A percentile compares a stretch with the other conserved stretches of the same genome.
Conservation (phyloP, 164 flowering plant species). For the Tetrastigma voinierianum region DNA sequence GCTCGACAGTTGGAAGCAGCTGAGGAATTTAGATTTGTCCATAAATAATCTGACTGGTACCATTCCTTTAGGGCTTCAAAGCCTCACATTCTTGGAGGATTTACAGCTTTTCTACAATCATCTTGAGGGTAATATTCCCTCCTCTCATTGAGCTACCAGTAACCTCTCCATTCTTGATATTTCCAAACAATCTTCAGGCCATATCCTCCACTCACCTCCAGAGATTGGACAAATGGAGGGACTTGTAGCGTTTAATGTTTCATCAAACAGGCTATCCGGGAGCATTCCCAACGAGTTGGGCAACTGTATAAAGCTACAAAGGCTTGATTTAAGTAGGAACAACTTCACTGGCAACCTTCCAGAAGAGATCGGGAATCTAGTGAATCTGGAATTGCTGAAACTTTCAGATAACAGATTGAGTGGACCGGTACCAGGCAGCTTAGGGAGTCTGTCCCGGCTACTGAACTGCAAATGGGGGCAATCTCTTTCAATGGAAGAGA, state of each 20-base stretch:
- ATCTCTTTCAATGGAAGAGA: slow-evolving; percentile 40
- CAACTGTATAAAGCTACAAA: slow-evolving; percentile 43
- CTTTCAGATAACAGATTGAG: slow-evolving; percentile 46
- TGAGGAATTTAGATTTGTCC: slow-evolving; percentile 48
- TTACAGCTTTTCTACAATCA: slow-evolving; percentile 50
- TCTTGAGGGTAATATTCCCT: slow-evolving; percentile 41
- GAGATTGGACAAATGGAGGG: slow-evolving; percentile 40
- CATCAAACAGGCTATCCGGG: slow-evolving; percentile 46
- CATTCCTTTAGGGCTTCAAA: slow-evolving; percentile 43
- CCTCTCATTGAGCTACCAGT: slow-evolving; percentile 31
- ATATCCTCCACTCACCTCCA: slow-evolving; percentile 46
- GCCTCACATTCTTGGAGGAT: slow-evolving; percentile 34
- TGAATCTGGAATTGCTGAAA: slow-evolving; percentile 46
- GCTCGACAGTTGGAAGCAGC: slow-evolving; percentile 32
- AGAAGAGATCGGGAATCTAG: slow-evolving; percentile 39
- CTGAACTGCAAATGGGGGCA: slow-evolving; percentile 62
- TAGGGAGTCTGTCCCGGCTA: slow-evolving; percentile 40
- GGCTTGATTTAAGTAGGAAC: slow-evolving; percentile 59
- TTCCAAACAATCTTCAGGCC: slow-evolving; percentile 43
- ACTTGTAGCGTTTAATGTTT: slow-evolving; percentile 54
- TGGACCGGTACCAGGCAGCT: slow-evolving; percentile 40
- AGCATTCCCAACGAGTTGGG: slow-evolving; percentile 46
- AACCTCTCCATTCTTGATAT: slow-evolving; percentile 43
- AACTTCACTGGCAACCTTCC: slow-evolving; percentile 40
- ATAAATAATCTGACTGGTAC: slow-evolving; percentile 49